Evolutionary conservation across 169 alveolate genomes (phyloP).

Genomic region (Cryptosporidium muris): DNA sequence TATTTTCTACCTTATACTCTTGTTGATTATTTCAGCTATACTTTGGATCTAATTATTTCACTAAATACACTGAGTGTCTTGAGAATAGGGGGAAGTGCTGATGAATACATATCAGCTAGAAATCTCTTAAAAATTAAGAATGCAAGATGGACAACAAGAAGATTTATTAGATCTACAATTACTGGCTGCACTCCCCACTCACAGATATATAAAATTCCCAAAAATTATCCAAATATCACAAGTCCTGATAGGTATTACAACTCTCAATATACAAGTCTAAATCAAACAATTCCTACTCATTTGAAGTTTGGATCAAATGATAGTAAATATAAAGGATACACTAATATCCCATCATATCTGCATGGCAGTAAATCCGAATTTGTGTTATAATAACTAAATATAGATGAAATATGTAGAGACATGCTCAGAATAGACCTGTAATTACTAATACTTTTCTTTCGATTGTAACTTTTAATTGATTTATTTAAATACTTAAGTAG

Average conservation of each 20-base stretch:
- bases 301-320: background rate
- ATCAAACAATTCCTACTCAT: background rate
- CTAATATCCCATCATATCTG: background rate
- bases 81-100: slow-evolving; percentile 14
- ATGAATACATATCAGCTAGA: slow-evolving; percentile 1
- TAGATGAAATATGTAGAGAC: background rate
- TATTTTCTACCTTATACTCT: background rate
- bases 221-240: background rate
- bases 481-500: no score
- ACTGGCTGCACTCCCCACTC: slow-evolving; percentile 4
- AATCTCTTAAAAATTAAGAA: background rate
- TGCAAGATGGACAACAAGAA: slow-evolving; percentile 8
- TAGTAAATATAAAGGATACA: background rate
- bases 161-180: slow-evolving; percentile 5
- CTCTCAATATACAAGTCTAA: background rate
- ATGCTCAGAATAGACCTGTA: no score
- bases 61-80: slow-evolving; percentile 16
- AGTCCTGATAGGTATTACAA: slow-evolving; percentile 4
- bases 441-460: no score
- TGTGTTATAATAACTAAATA: slow-evolving; percentile 3
- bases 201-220: slow-evolving; percentile 3
- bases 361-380: background rate
- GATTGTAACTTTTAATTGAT: no score
- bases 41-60: background rate
- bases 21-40: background rate